Conservation (phyloP, 495 filamentous ascomycete genomes). For the Trichoderma erinaceum region DNA sequence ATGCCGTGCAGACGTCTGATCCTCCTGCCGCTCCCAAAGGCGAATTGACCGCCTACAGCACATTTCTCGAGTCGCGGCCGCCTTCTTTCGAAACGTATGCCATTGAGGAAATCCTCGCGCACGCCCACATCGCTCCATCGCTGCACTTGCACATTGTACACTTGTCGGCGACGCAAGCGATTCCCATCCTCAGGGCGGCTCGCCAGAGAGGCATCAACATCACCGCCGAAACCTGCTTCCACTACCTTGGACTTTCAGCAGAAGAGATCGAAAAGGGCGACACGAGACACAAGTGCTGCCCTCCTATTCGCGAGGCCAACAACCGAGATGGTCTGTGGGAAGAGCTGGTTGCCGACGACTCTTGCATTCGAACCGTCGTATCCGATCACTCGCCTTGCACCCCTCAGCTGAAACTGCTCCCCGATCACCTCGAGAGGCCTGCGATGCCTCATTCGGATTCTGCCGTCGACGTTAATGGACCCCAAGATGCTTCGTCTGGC, state of each 20-base stretch:
- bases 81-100: conserved; percentile 88
- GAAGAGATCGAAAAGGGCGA: conserved; percentile 85
- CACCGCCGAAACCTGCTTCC: conserved; percentile 97
- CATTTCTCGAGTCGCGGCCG: conserved; percentile 88
- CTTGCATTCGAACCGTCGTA: conserved; percentile 90
- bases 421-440: conserved; percentile 48
- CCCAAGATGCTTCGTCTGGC: conserved; percentile 18
- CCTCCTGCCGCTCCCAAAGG: conserved; percentile 71
- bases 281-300: conserved; percentile 96
- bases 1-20: conserved; percentile 64
- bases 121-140: conserved; percentile 73
- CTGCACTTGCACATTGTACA: conserved; percentile 93
- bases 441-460: conserved; percentile 41
- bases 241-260: conserved; percentile 87
- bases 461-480: conserved; percentile 36
- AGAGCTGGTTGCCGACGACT: conserved; percentile 63
- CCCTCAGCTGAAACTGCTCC: conserved; percentile 85
- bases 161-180: conserved; percentile 86
- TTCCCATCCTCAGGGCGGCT: conserved; percentile 77
- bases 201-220: conserved; percentile 76
- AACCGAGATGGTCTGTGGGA: conserved; percentile 91
- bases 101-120: conserved; percentile 74
- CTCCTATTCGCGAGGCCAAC: conserved; percentile 74
- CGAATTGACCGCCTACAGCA: conserved; percentile 72
- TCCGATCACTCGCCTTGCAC: conserved; percentile 97